These are phyloP conservation scores for Fusarium dimerum DNA, from an alignment of 2,329 filamentous ascomycete genomes.

Conservation along the genomic window DNA sequence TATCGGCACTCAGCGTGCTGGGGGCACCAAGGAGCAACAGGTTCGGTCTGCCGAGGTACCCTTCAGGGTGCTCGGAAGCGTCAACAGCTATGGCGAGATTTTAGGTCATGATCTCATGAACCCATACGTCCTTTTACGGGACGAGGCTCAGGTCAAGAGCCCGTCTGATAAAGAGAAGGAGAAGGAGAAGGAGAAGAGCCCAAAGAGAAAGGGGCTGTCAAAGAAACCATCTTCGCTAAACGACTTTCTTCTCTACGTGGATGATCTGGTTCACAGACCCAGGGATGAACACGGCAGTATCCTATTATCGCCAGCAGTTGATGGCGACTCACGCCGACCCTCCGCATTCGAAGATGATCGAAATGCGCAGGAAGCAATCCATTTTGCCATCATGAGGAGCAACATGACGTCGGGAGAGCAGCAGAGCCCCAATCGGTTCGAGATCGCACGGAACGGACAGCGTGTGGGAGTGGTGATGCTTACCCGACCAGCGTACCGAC, in stretches of 20 bases:
- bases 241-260: slow-evolving; percentile 76
- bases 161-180: slow-evolving; percentile 27
- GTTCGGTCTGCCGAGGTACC: slow-evolving; percentile 90
- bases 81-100: slow-evolving; percentile 85
- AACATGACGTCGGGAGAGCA: slow-evolving; percentile 68
- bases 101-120: slow-evolving; percentile 93
- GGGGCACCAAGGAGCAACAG: slow-evolving; percentile 75
- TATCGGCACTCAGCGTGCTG: slow-evolving; percentile 86
- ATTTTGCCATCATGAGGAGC: slow-evolving; percentile 85
- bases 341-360: slow-evolving; percentile 58
- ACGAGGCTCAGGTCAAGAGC: slow-evolving; percentile 70
- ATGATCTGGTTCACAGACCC: slow-evolving; percentile 67
- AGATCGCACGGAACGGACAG: slow-evolving; percentile 89
- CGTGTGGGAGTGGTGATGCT: slow-evolving; percentile 90
- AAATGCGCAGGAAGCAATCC: slow-evolving; percentile 81
- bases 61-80: slow-evolving; percentile 89
- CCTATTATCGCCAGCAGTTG: slow-evolving; percentile 72
- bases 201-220: slow-evolving; percentile 31
- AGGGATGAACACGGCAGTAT: slow-evolving; percentile 56
- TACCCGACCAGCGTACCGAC: slow-evolving; percentile 81
- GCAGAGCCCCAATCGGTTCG: slow-evolving; percentile 88
- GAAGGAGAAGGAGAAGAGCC: slow-evolving; percentile 25
- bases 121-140: slow-evolving; percentile 85
- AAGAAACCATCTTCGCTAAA: slow-evolving; percentile 47
- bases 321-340: slow-evolving; percentile 54